phyloP scores from a whole-genome alignment of 2,329 filamentous ascomycete species.

The Pseudonectria foliicola region DNA sequence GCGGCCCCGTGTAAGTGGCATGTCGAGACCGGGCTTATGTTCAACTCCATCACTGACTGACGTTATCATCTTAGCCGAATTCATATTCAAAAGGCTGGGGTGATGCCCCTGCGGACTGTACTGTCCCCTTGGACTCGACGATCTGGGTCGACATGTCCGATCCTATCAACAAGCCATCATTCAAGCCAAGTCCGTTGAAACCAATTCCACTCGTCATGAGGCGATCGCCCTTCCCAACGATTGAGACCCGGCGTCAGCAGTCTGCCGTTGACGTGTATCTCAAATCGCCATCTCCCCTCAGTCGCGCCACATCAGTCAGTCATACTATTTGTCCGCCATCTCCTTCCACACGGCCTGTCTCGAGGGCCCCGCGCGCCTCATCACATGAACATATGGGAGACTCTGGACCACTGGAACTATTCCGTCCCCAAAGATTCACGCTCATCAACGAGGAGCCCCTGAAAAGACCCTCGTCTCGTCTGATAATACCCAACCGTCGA shows the following conservation, averaged over 20 bases:
- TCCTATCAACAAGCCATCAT: constrained; percentile 39
- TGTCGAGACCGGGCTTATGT: constrained; percentile 5
- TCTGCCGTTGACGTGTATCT: constrained; percentile 9
- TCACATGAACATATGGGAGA: constrained; percentile 2
- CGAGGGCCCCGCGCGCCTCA: neutral
- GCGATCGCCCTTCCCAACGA: constrained; percentile 13
- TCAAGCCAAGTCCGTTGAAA: constrained; percentile 42
- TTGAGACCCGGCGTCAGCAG: constrained; percentile 4
- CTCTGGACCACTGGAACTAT: constrained; percentile 4
- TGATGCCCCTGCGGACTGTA: constrained; percentile 9
- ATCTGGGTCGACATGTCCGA: constrained; percentile 46
- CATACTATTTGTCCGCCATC: constrained; percentile 2
- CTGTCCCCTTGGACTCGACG: constrained; percentile 23
- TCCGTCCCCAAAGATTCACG: constrained; percentile 11
- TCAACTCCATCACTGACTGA: constrained; percentile 1
- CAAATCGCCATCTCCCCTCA: constrained; percentile 4
- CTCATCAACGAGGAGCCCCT: constrained; percentile 32
- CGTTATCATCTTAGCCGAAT: constrained; percentile 1
- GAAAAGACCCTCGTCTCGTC: constrained; percentile 30
- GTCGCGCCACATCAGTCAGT: constrained; percentile 5
- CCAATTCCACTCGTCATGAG: constrained; percentile 44
- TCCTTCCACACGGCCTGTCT: constrained; percentile 1
- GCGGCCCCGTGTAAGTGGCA: constrained; percentile 1
- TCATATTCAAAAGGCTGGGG: neutral
- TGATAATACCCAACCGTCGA: constrained; percentile 12